A percentile compares a stretch with the other conserved stretches of the same genome.
Evolutionary conservation across 495 filamentous ascomycete genomes (phyloP).

Genomic region (Letharia lupina): DNA sequence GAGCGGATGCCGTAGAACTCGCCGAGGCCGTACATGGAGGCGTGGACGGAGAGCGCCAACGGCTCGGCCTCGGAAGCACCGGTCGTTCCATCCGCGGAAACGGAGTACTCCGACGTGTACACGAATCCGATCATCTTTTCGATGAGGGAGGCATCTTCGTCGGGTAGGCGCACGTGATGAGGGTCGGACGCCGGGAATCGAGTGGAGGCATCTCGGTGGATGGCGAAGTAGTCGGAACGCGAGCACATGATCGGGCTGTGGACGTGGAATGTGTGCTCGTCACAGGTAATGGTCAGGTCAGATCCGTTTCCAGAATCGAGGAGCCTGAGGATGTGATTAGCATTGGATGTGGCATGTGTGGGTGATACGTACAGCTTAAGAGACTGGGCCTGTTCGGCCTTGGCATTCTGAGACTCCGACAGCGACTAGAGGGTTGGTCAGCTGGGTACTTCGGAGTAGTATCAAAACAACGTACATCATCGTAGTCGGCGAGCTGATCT

Average conservation of each 20-base stretch:
- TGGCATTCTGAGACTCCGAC: neutral
- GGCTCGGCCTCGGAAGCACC: neutral
- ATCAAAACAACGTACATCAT: no score
- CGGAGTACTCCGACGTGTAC: neutral
- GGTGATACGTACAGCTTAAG: neutral
- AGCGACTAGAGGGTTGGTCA: no score
- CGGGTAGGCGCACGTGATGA: neutral
- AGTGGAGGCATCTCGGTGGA: neutral
- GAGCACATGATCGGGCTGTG: conserved; percentile 11
- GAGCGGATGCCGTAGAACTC: neutral
- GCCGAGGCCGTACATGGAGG: neutral
- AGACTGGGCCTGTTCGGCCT: conserved; percentile 7
- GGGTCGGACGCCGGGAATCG: neutral
- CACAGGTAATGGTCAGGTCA: conserved; percentile 4
- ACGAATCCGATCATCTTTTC: neutral
- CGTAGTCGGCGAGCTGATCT: no score
- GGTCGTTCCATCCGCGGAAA: neutral
- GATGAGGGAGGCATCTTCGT: neutral
- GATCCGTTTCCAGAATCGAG: conserved; percentile 7
- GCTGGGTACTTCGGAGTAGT: no score
- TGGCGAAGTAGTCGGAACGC: neutral
- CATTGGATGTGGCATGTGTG: neutral
- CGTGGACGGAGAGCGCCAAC: neutral
- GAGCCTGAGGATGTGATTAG: neutral
- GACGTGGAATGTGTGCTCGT: conserved; percentile 3